phyloP scores from a whole-genome alignment of 495 filamentous ascomycete species.

The Penicillium psychrofluorescens region DNA sequence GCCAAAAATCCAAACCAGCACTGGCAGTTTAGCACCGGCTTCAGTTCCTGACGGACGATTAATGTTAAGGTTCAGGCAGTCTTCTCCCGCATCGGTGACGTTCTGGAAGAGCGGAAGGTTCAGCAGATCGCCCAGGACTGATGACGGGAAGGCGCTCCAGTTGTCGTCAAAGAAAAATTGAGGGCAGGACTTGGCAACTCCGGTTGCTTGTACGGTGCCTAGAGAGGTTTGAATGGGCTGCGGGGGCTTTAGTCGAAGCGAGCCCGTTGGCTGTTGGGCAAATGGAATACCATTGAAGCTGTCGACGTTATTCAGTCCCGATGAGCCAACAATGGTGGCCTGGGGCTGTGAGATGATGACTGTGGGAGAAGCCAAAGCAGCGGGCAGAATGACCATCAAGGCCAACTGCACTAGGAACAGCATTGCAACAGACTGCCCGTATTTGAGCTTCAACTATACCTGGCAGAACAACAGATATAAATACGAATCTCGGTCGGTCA shows the following conservation, averaged over 20 bases:
- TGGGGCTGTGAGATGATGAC: conserved; percentile 38
- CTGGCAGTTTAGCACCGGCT: conserved; percentile 49
- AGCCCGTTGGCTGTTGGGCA: conserved; percentile 51
- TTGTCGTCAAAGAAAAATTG: conserved; percentile 43
- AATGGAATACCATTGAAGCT: conserved; percentile 60
- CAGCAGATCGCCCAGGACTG: conserved; percentile 45
- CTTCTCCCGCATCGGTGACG: conserved; percentile 41
- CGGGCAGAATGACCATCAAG: conserved; percentile 3
- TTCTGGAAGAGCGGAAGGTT: conserved; percentile 53
- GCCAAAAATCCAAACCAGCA: conserved; percentile 64
- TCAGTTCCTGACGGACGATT: conserved; percentile 51
- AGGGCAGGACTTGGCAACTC: conserved; percentile 43
- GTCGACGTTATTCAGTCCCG: conserved; percentile 26
- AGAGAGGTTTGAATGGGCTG: conserved; percentile 42
- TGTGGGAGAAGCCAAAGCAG: conserved; percentile 18
- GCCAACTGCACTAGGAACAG: neutral
- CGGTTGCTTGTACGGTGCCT: conserved; percentile 45
- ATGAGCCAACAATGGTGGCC: conserved; percentile 45
- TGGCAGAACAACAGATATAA: no score
- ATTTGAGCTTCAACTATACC: no score
- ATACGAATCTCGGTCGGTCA: no score
- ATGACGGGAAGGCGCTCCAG: conserved; percentile 19
- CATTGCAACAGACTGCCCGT: neutral
- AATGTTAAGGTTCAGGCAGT: conserved; percentile 64
- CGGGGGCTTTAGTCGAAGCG: conserved; percentile 52